Percentiles rank a stretch among this genome's conserved stretches.
Evolutionary conservation across 768 basidiomycete species (phyloP).

Genomic region (Leccinum rimulosum): DNA sequence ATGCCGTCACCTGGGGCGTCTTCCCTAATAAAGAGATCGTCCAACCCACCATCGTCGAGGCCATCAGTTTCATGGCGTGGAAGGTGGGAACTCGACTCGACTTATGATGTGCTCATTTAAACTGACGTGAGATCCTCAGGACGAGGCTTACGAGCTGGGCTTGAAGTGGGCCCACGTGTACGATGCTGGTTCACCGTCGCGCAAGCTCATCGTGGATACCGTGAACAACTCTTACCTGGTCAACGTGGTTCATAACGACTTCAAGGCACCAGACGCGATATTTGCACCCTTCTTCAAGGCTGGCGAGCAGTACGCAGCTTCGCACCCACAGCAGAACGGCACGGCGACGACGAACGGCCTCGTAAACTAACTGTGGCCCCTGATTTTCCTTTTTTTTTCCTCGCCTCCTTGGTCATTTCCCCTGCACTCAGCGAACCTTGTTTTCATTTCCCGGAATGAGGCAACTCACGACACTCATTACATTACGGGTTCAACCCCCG

Average conservation of each 20-base stretch:
- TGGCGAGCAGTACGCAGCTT: slow-evolving; percentile 55
- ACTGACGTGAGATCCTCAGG: slow-evolving; percentile 42
- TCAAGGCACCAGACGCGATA: slow-evolving; percentile 80
- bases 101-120: neutral
- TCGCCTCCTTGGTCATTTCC: neutral
- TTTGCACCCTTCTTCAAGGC: slow-evolving; percentile 84
- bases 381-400: neutral
- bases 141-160: slow-evolving; percentile 93
- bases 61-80: slow-evolving; percentile 98
- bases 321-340: slow-evolving; percentile 30
- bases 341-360: slow-evolving; percentile 40
- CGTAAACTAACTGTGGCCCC: slow-evolving; percentile 18
- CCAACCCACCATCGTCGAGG: slow-evolving; percentile 95
- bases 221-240: slow-evolving; percentile 86
- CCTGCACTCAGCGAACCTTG: slow-evolving; percentile 2
- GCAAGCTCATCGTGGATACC: slow-evolving; percentile 69
- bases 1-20: slow-evolving; percentile 98
- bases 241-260: slow-evolving; percentile 96
- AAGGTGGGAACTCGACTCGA: slow-evolving; percentile 51
- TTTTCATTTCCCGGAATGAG: slow-evolving; percentile 15
- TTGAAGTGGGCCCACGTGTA: slow-evolving; percentile 89
- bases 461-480: slow-evolving; percentile 31
- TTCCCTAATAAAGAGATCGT: slow-evolving; percentile 97
- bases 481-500: slow-evolving; percentile 88
- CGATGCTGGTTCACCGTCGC: slow-evolving; percentile 70